phyloP scores from a whole-genome alignment of 169 alveolate genomes.

The Cryptosporidium muris region DNA sequence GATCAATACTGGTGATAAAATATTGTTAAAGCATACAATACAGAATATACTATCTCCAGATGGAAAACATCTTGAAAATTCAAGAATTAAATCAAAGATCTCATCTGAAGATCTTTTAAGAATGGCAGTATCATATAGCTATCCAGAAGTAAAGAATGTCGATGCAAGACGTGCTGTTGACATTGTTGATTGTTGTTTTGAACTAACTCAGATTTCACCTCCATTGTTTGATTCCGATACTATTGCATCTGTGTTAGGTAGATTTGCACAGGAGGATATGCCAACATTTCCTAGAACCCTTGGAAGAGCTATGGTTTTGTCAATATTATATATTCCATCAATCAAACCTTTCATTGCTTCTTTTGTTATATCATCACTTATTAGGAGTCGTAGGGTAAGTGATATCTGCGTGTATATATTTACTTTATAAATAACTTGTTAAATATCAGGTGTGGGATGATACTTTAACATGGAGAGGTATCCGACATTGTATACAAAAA shows the following conservation, averaged over 20 bases:
- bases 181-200: conserved; percentile 54
- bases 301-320: conserved; percentile 55
- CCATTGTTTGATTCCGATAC: conserved; percentile 63
- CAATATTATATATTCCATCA: conserved; percentile 49
- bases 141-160: conserved; percentile 28
- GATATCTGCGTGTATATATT: no score
- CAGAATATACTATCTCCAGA: background rate
- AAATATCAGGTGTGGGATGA: conserved; percentile 38
- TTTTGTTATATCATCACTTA: conserved; percentile 55
- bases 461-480: conserved; percentile 68
- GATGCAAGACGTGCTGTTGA: conserved; percentile 53
- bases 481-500: conserved; percentile 56
- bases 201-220: conserved; percentile 36
- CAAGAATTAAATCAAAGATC: conserved; percentile 8
- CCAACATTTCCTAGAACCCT: conserved; percentile 65
- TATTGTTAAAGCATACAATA: conserved; percentile 35
- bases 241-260: conserved; percentile 65
- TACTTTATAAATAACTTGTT: no score
- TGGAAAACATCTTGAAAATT: background rate
- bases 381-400: conserved; percentile 24
- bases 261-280: conserved; percentile 56
- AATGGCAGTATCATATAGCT: conserved; percentile 33
- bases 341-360: conserved; percentile 46
- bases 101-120: conserved; percentile 33
- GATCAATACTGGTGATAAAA: conserved; percentile 25